Percentiles rank a stretch among this genome's conserved stretches.
phyloP scores from a whole-genome alignment of 1,284 basidiomycete genomes.

The Ustilago bromivora region DNA sequence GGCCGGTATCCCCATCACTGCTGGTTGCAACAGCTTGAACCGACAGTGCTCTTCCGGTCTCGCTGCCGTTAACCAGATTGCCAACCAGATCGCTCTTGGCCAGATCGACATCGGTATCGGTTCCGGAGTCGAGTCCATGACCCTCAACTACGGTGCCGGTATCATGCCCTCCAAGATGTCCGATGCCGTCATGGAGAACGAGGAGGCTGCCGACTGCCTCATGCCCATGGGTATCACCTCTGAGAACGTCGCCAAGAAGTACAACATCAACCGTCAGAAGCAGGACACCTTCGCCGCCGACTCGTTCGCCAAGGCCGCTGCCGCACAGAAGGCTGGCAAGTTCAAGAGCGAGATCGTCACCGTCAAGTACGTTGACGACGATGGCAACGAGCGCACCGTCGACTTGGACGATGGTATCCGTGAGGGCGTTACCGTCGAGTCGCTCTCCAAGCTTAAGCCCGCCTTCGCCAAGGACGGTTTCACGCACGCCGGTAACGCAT shows the following conservation, averaged over 20 bases:
- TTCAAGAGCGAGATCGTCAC: conserved; percentile 94
- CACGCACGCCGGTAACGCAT: conserved; percentile 92
- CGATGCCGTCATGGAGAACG: conserved; percentile 80
- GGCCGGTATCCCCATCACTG: conserved; percentile 82
- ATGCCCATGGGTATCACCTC: conserved; percentile 97
- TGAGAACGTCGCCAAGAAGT: conserved; percentile 90
- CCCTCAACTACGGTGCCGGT: conserved; percentile 75
- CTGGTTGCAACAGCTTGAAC: conserved; percentile 85
- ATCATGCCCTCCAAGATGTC: conserved; percentile 82
- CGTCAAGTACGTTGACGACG: conserved; percentile 82
- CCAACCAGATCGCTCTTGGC: conserved; percentile 79
- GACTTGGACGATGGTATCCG: conserved; percentile 88
- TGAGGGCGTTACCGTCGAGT: conserved; percentile 86
- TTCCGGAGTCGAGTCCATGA: conserved; percentile 97
- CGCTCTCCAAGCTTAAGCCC: conserved; percentile 89
- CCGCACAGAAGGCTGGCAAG: conserved; percentile 86
- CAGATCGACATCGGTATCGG: conserved; percentile 84
- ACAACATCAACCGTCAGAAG: conserved; percentile 77
- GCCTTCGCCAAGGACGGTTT: conserved; percentile 88
- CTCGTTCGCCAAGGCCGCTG: conserved; percentile 85
- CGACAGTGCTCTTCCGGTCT: conserved; percentile 89
- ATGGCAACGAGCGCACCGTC: conserved; percentile 82
- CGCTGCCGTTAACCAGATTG: conserved; percentile 88
- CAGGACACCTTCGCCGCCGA: conserved; percentile 89
- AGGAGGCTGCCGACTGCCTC: conserved; percentile 89